A percentile compares a stretch with the other conserved stretches of the same genome.
phyloP scores from a whole-genome alignment of 495 filamentous ascomycete genomes.

The Penicillium lagena region DNA sequence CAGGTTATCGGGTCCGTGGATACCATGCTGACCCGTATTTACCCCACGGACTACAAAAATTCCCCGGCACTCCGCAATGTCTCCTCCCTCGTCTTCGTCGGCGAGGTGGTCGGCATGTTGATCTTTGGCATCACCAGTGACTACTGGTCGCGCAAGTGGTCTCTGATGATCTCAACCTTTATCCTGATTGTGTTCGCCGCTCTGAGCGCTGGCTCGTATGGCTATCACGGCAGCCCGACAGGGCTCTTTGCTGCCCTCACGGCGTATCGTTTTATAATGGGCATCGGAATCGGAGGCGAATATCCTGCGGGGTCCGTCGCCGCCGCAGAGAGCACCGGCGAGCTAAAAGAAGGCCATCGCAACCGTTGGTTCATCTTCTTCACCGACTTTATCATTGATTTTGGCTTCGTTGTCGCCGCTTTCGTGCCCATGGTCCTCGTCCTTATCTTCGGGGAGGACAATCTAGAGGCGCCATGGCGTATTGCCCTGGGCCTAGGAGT shows the following conservation, averaged over 20 bases:
- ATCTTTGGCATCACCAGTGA: conserved; percentile 79
- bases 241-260: conserved; percentile 76
- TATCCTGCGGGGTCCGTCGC: conserved; percentile 87
- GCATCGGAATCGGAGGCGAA: conserved; percentile 63
- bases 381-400: conserved; percentile 85
- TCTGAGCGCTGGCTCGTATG: conserved; percentile 67
- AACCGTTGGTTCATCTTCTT: conserved; percentile 92
- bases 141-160: conserved; percentile 76
- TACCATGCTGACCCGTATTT: conserved; percentile 60
- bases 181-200: conserved; percentile 81
- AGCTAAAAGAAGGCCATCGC: conserved; percentile 70
- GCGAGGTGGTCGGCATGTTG: conserved; percentile 80
- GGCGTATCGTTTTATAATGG: conserved; percentile 78
- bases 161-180: conserved; percentile 70
- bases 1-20: conserved; percentile 79
- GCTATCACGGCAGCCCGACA: conserved; percentile 48
- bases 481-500: conserved; percentile 71
- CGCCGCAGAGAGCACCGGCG: conserved; percentile 75
- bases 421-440: conserved; percentile 70
- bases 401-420: conserved; percentile 68
- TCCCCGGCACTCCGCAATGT: conserved; percentile 66
- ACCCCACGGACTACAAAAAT: conserved; percentile 54
- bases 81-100: conserved; percentile 76
- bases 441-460: conserved; percentile 57
- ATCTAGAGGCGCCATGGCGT: conserved; percentile 69